Evolutionary conservation across 2,329 filamentous ascomycete genomes (phyloP), one percentile per base, ranked within the genome.

Genomic region (Immersiporthe knoxdaviesiana): DNA sequence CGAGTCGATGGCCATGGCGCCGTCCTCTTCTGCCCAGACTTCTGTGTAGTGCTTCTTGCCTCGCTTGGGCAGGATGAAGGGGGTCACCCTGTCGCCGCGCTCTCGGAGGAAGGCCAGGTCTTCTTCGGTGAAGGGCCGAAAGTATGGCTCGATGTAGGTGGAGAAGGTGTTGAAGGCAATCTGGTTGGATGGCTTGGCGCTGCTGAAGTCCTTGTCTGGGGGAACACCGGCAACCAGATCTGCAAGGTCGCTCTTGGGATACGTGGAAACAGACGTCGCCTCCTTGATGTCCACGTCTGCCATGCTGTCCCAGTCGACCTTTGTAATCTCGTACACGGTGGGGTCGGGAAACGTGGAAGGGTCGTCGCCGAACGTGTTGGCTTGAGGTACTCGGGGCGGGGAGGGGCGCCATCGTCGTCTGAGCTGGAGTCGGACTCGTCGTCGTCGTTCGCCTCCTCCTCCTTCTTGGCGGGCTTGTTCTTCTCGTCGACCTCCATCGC

Each of bases 131-230:
- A 97, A 91, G 0, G 92, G 90, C 7, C 95, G 89, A 73, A 97
- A 96, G 81, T 92, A 98, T 0, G 94, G 93, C 72, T 99, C 96
- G 67, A 97, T 87, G 77, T 96, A 97, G 7, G 92, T 90, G n/a
- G 92, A 91, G 79, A 99, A 99, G 1, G 95, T 97, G 68, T 89
- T 91, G 73, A 96, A 96, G 78, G 92, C 94, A 78, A 98, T 96
- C 82, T 99, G 96, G 75, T 95, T 97, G 27, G 91, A 90, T 6
- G 95, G 94, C 78, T 98, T 99, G 44, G 93, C 91, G 77, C 89
- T 97, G 77, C 93, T 97, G 76, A 97, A 98, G 81, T 99, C 96
- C 78, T 93, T 94, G 79, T 98, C 94, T 1, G 96, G 95, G 1
- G 94, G 92, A 52, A 92, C 90, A 62, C 96, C 96, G 14, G 95